Base-by-base conservation (phyloP, 108 stramenopile genomes). In the Epipyxis sp. region DNA sequence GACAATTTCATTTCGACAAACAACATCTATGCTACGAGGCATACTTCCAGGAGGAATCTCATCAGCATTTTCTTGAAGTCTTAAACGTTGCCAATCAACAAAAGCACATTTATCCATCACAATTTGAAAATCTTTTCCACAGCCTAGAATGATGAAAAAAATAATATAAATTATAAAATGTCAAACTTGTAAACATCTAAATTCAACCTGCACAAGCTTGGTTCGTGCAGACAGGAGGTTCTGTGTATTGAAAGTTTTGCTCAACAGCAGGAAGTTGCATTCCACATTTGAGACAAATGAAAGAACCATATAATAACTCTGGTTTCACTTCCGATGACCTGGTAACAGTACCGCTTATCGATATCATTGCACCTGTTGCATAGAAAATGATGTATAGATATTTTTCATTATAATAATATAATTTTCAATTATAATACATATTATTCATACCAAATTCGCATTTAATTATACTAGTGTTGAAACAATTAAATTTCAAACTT, bases 31-130 rank as follows among this genome's bases (percentile, higher is more conserved):
- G 20, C 88, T 87, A 6, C 98, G 86, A 1, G 98, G 98, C 95
- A 99, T 94, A 59, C 87, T 88, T 27, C 98, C 98, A 1, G 98
- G 91, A 1, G 98, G 98, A 42, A 99, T 96, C 71, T 98, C 95
- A 74, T 95, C 91, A 25, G 96, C 88, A 77, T 93, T 92, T 83
- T 99, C 98, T 84, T 99, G 98, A 40, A 99, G 94, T 2, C 95
- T 90, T 41, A 99, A 77, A 69, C 94, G 88, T 82, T 99, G 98
- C 96, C 96, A 98, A 79, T 99, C 98, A 1, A 92, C 92, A 78
- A 98, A 97, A 42, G 88, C 87, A 42, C 88, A 90, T 50, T 62
- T 30, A 16, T 78, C 54, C 1, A 67, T 27, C 3, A 71, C 29
- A 3, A 79, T n/a, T 29, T 20, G 61, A 34, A 79, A 65, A 77